Conservation (phyloP, 225 moss, liverwort and hornwort genomes). For the Ulota crispa region DNA sequence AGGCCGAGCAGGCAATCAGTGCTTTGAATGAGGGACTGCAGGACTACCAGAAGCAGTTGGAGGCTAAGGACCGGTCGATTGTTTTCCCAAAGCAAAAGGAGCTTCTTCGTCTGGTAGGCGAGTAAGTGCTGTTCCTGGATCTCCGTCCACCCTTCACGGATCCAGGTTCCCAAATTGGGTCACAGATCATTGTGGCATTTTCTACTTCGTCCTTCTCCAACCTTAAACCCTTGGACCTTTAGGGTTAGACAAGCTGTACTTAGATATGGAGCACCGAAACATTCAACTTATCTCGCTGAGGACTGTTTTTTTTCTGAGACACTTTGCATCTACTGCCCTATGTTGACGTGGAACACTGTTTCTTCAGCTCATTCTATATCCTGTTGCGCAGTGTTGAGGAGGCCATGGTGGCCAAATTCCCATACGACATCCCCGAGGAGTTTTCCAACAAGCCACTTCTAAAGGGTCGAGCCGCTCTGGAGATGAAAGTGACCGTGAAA, state of each 20-base stretch:
- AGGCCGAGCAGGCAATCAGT: slow-evolving; percentile 55
- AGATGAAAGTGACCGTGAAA: slow-evolving; percentile 95
- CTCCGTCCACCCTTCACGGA: not conserved
- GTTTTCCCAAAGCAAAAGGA: slow-evolving; percentile 83
- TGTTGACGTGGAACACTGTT: not conserved
- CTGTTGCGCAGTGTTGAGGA: slow-evolving; percentile 80
- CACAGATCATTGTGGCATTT: not conserved
- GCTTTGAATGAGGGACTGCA: slow-evolving; percentile 67
- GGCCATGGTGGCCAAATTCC: slow-evolving; percentile 81
- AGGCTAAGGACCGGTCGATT: slow-evolving; percentile 65
- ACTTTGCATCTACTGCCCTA: not conserved
- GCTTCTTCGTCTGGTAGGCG: slow-evolving; percentile 72
- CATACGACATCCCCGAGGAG: slow-evolving; percentile 73
- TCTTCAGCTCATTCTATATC: not conserved
- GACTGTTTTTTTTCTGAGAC: not conserved
- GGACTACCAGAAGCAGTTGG: slow-evolving; percentile 69
- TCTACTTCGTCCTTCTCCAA: not conserved
- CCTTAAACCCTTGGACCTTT: not conserved
- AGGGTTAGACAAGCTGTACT: not conserved
- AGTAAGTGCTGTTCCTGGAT: slow-evolving; percentile 62
- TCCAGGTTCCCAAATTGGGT: not conserved
- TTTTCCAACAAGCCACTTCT: slow-evolving; percentile 72
- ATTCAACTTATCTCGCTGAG: not conserved
- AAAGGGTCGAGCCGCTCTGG: slow-evolving; percentile 86
- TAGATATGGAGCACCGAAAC: not conserved